Conservation (phyloP, 495 filamentous ascomycete species). For the Neurospora sp. region DNA sequence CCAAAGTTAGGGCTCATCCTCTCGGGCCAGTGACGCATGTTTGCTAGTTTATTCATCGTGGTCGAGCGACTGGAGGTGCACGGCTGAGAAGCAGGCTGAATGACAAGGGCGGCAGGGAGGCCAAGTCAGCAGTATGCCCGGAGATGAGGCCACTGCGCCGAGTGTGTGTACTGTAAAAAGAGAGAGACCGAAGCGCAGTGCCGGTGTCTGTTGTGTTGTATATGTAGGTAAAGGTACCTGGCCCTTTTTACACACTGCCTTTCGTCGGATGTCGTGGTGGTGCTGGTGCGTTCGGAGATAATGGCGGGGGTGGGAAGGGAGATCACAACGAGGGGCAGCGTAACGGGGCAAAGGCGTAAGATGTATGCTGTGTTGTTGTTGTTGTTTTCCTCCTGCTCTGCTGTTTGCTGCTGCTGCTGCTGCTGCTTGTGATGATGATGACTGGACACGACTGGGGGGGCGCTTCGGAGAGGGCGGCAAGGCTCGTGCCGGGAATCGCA, state of each 20-base stretch:
- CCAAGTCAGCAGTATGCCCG: neutral
- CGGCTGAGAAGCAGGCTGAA: neutral
- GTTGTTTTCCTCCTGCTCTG: neutral
- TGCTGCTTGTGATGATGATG: neutral
- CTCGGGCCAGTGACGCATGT: conserved; percentile 92
- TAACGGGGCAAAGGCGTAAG: neutral
- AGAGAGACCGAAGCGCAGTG: neutral
- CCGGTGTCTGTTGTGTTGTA: neutral
- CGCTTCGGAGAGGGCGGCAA: neutral
- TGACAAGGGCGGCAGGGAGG: conserved; percentile 15
- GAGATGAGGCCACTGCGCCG: neutral
- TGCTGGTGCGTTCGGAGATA: neutral
- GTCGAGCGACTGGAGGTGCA: conserved; percentile 9
- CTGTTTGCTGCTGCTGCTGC: neutral
- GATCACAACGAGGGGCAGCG: neutral
- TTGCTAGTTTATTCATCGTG: conserved; percentile 87
- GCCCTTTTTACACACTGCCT: neutral
- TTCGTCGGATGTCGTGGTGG: neutral
- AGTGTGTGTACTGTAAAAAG: neutral
- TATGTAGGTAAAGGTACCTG: neutral
- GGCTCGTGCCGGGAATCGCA: conserved; percentile 6
- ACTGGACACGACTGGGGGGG: neutral
- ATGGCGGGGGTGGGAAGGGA: neutral
- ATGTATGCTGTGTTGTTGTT: neutral
- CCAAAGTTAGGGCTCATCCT: conserved; percentile 75